Percentiles rank a stretch among this genome's conserved stretches.
phyloP scores from a whole-genome alignment of 1,284 basidiomycete species.

The Boletus semigastroideus region DNA sequence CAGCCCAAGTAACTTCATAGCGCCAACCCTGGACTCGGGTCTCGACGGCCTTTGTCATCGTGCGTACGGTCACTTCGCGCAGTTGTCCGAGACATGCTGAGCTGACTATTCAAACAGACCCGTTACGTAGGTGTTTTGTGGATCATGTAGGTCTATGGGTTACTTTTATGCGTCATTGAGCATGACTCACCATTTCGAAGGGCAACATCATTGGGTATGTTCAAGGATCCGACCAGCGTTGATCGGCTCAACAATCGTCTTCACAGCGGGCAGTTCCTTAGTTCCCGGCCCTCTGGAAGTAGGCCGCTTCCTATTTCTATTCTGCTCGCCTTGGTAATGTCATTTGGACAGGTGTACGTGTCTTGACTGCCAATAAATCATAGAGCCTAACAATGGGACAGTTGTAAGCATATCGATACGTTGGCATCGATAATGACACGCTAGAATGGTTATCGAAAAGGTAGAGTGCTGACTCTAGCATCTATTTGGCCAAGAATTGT shows the following conservation, averaged over 20 bases:
- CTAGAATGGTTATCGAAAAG: neutral
- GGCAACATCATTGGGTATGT: neutral
- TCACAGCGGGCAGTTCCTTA: conserved; percentile 2
- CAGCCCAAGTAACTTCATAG: too few species aligned
- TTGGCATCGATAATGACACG: neutral
- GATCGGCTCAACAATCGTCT: neutral
- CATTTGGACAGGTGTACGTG: conserved; percentile 5
- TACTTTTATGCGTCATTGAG: neutral
- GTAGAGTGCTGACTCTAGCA: neutral
- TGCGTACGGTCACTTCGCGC: neutral
- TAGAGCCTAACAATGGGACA: neutral
- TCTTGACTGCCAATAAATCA: too few species aligned
- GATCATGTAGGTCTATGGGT: neutral
- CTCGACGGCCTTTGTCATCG: too few species aligned
- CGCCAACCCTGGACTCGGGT: too few species aligned
- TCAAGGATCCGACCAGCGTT: neutral
- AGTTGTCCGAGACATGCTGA: too few species aligned
- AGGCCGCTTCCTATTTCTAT: neutral
- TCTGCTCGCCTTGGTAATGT: neutral
- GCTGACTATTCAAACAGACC: neutral
- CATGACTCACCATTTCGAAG: neutral
- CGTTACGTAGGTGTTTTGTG: neutral
- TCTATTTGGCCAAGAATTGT: neutral
- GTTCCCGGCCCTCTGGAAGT: conserved; percentile 3
- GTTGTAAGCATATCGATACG: conserved; percentile 8